These are phyloP conservation scores for Xylaria sp. DNA, from an alignment of 2,329 filamentous ascomycete species.

Conservation along the genomic window DNA sequence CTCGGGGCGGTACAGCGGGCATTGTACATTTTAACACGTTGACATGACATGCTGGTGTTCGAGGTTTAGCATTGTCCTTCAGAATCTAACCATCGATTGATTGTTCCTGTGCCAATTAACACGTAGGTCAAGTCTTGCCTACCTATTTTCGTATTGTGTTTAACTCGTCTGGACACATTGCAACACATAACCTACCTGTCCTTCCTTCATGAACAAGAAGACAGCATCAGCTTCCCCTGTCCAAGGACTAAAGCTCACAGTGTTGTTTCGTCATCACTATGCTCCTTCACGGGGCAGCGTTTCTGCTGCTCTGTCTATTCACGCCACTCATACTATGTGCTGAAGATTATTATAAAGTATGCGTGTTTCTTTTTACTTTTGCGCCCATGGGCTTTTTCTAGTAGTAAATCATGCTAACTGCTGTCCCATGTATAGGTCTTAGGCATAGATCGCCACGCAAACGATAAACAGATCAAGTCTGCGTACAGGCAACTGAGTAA, in stretches of 20 bases:
- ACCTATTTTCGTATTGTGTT: conserved; percentile 8
- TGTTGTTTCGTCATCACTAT: conserved; percentile 54
- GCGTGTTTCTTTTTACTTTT: conserved; percentile 4
- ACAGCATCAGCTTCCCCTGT: background rate
- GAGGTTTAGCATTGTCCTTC: conserved; percentile 16
- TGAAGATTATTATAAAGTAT: conserved; percentile 84
- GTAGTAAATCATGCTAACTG: background rate
- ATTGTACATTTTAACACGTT: conserved; percentile 47
- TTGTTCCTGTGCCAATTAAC: conserved; percentile 18
- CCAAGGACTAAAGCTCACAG: conserved; percentile 6
- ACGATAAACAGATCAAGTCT: conserved; percentile 89
- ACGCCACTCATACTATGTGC: conserved; percentile 66
- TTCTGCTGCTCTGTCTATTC: conserved; percentile 65
- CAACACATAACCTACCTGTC: background rate
- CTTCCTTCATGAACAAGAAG: background rate
- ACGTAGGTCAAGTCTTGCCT: conserved; percentile 36
- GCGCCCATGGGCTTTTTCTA: background rate
- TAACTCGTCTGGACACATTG: background rate
- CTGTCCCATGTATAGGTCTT: conserved; percentile 68
- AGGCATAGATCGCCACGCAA: conserved; percentile 80
- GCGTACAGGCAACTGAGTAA: conserved; percentile 94
- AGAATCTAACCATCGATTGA: too few species aligned
- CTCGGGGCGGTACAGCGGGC: conserved; percentile 24
- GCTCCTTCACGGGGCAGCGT: conserved; percentile 62
- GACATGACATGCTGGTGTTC: conserved; percentile 45